Conservation (phyloP, 139 green algal genomes). For the Zygnema cylindricum region DNA sequence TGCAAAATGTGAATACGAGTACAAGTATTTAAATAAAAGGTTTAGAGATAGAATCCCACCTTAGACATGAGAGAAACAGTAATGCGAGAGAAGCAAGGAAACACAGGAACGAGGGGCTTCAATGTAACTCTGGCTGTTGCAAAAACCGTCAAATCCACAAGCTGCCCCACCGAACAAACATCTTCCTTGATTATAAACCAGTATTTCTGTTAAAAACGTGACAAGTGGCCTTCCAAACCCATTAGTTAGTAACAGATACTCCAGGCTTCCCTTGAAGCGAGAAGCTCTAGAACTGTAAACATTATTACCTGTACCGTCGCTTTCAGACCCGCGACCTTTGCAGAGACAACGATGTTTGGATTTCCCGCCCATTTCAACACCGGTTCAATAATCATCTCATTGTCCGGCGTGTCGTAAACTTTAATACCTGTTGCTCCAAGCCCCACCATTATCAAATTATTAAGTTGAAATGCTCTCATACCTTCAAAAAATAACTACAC, state of each 20-base stretch:
- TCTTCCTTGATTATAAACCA: neutral
- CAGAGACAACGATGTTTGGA: slow-evolving; percentile 59
- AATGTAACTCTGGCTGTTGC: slow-evolving; percentile 26
- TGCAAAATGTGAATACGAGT: too few species aligned
- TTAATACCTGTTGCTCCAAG: slow-evolving; percentile 43
- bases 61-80: slow-evolving; percentile 53
- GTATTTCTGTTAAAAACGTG: too few species aligned
- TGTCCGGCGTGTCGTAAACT: slow-evolving; percentile 48
- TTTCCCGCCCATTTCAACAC: slow-evolving; percentile 57
- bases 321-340: slow-evolving; percentile 42
- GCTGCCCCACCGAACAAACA: slow-evolving; percentile 14
- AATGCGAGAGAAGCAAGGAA: slow-evolving; percentile 55
- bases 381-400: slow-evolving; percentile 58
- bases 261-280: too few species aligned
- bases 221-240: too few species aligned
- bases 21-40: too few species aligned
- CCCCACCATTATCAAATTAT: too few species aligned
- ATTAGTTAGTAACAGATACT: too few species aligned
- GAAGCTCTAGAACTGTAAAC: neutral
- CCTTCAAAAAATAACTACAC: too few species aligned
- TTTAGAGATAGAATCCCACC: too few species aligned
- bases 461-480: too few species aligned
- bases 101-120: slow-evolving; percentile 48
- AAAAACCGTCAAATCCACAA: slow-evolving; percentile 33
- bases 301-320: slow-evolving; percentile 54